phyloP scores from a whole-genome alignment of 169 alveolate genomes.

The Cryptosporidium parvum region DNA sequence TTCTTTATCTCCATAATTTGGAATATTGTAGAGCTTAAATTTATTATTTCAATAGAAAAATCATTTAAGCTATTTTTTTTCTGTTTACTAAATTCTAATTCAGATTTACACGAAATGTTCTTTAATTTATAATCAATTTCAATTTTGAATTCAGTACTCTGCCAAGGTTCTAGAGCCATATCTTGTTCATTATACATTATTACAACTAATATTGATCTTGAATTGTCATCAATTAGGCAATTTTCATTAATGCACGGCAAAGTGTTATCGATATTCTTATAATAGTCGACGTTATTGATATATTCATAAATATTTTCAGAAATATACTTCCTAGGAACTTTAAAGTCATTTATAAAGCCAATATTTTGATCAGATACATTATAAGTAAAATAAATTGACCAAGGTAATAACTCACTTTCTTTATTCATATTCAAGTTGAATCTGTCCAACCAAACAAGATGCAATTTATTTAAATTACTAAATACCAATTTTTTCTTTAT shows the following conservation, averaged over 20 bases:
- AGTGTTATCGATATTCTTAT: not conserved
- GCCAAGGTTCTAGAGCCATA: slow-evolving; percentile 68
- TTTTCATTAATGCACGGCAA: slow-evolving; percentile 29
- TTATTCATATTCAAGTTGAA: not conserved
- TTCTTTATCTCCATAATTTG: slow-evolving; percentile 4
- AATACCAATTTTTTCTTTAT: slow-evolving; percentile 29
- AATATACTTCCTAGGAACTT: slow-evolving; percentile 12
- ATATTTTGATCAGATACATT: not conserved
- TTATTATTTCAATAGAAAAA: not conserved
- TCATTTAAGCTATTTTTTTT: not conserved
- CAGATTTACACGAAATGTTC: not conserved
- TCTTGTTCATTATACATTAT: slow-evolving; percentile 25
- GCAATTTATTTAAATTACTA: not conserved
- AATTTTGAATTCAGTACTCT: not conserved
- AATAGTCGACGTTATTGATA: not conserved
- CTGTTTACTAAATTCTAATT: not conserved
- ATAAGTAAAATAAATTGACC: not conserved
- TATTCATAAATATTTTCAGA: not conserved
- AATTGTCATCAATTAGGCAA: slow-evolving; percentile 18
- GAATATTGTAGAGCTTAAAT: not conserved
- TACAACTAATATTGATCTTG: slow-evolving; percentile 16
- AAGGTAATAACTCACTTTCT: not conserved
- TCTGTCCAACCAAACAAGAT: slow-evolving; percentile 48
- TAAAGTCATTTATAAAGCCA: slow-evolving; percentile 1
- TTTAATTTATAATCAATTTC: slow-evolving; percentile 20